Evolutionary conservation across 768 basidiomycete genomes (phyloP).

Genomic region (Amanita brunnescens): DNA sequence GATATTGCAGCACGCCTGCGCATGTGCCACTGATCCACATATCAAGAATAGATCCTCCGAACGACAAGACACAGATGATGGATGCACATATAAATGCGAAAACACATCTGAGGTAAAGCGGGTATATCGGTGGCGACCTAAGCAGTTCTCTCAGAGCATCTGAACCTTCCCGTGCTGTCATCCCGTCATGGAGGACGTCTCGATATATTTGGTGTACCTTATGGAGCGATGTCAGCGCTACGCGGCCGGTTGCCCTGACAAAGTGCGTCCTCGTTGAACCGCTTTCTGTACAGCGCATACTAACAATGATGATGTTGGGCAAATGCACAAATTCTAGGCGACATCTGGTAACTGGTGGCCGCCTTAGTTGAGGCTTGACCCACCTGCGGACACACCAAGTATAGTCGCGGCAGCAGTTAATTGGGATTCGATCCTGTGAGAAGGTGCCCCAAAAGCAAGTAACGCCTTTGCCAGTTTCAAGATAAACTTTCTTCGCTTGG

Average conservation of each 20-base stretch:
- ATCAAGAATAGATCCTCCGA: slow-evolving; percentile 74
- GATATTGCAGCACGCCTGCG: slow-evolving; percentile 63
- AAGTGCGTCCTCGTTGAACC: slow-evolving; percentile 73
- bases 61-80: slow-evolving; percentile 76
- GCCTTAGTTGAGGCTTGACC: slow-evolving; percentile 5
- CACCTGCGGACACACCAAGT: slow-evolving; percentile 65
- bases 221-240: slow-evolving; percentile 77
- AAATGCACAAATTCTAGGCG: slow-evolving; percentile 68
- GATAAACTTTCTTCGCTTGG: slow-evolving; percentile 60
- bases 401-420: slow-evolving; percentile 71
- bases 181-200: slow-evolving; percentile 76
- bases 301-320: slow-evolving; percentile 70
- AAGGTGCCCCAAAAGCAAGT: slow-evolving; percentile 89
- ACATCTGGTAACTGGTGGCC: not conserved
- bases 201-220: slow-evolving; percentile 80
- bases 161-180: slow-evolving; percentile 65
- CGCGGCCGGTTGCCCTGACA: slow-evolving; percentile 70
- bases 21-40: slow-evolving; percentile 74
- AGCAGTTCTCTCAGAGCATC: slow-evolving; percentile 58
- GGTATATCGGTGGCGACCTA: slow-evolving; percentile 58
- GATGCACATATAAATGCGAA: slow-evolving; percentile 73
- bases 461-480: slow-evolving; percentile 81
- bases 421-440: slow-evolving; percentile 88
- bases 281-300: slow-evolving; percentile 69
- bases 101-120: slow-evolving; percentile 54